phyloP scores from a whole-genome alignment of 768 basidiomycete species.

The Pulveroboletus sp. region DNA sequence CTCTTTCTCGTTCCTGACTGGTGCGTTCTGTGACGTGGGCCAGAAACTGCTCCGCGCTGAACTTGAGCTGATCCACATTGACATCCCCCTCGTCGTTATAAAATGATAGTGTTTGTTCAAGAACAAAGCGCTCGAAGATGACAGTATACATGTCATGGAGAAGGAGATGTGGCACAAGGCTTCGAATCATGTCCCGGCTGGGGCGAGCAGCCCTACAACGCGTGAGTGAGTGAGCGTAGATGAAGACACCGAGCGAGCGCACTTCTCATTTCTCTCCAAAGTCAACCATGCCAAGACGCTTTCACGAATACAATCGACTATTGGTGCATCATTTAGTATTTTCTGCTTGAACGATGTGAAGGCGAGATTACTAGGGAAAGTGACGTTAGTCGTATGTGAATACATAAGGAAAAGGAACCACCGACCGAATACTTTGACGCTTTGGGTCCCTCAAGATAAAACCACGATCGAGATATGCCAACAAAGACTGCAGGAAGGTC shows the following conservation, averaged over 20 bases:
- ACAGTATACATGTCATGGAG: conserved; percentile 54
- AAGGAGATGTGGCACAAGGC: conserved; percentile 56
- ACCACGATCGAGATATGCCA: conserved; percentile 70
- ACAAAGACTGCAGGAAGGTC: conserved; percentile 57
- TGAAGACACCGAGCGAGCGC: background rate
- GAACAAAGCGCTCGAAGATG: conserved; percentile 55
- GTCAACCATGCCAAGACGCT: conserved; percentile 52
- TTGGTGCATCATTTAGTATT: conserved; percentile 48
- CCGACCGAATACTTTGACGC: conserved; percentile 46
- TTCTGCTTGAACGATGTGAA: conserved; percentile 48
- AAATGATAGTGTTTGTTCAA: conserved; percentile 48
- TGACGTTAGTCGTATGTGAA: background rate
- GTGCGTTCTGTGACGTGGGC: conserved; percentile 43
- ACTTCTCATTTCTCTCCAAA: conserved; percentile 51
- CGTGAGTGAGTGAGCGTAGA: background rate
- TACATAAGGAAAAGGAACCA: background rate
- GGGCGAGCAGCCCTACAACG: conserved; percentile 36
- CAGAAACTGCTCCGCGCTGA: conserved; percentile 53
- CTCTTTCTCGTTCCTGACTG: conserved; percentile 57
- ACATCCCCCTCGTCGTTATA: conserved; percentile 51
- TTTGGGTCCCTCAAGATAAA: conserved; percentile 48
- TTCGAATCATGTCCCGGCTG: conserved; percentile 40
- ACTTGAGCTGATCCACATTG: conserved; percentile 30
- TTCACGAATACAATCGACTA: conserved; percentile 42
- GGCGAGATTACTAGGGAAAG: conserved; percentile 47